Evolutionary conservation across 208 protist genomes (phyloP).

Genomic region (Trypanosoma melophagium): DNA sequence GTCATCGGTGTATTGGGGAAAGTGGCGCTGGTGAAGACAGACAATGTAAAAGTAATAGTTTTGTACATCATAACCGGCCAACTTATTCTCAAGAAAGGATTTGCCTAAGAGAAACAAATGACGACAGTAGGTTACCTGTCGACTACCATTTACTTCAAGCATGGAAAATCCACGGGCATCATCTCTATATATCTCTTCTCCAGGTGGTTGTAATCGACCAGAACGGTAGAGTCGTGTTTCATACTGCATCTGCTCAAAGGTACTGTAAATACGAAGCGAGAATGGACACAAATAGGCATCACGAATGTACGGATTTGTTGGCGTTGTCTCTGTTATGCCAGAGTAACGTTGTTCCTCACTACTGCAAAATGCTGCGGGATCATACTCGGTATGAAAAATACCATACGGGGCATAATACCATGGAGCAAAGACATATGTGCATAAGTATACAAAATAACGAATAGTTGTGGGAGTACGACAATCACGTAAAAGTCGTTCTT

Average conservation of each 20-base stretch:
- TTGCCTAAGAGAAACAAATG: constrained; percentile 86
- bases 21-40: constrained; percentile 76
- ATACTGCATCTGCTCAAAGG: constrained; percentile 65
- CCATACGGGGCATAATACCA: constrained; percentile 89
- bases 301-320: constrained; percentile 64
- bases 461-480: constrained; percentile 73
- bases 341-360: not conserved
- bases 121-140: constrained; percentile 76
- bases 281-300: constrained; percentile 88
- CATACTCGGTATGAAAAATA: constrained; percentile 70
- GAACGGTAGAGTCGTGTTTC: constrained; percentile 63
- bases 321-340: not conserved
- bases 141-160: constrained; percentile 84
- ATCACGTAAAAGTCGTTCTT: constrained; percentile 85
- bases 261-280: constrained; percentile 75
- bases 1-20: constrained; percentile 69
- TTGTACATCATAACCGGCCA: constrained; percentile 85
- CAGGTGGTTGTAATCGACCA: constrained; percentile 64
- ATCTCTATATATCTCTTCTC: constrained; percentile 82
- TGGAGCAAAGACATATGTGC: constrained; percentile 66
- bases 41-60: constrained; percentile 89
- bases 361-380: constrained; percentile 39
- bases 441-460: constrained; percentile 76
- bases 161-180: constrained; percentile 64
- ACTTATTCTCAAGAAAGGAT: constrained; percentile 90